Base-by-base conservation (phyloP, 805 yeast genomes). In the Clavispora carvajalis region DNA sequence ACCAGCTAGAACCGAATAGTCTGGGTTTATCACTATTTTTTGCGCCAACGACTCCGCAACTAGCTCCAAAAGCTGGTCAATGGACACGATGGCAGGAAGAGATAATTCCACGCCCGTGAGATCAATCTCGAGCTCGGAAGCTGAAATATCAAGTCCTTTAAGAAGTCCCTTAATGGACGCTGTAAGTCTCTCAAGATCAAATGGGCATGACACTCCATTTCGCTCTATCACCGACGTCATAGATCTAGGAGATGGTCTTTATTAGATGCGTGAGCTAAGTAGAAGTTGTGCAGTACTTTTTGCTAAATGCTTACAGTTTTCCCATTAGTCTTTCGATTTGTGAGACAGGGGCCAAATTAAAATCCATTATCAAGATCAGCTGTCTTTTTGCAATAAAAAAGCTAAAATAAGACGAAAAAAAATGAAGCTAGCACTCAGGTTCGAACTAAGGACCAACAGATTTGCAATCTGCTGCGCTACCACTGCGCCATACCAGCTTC, bases 401-500 rank as follows among this genome's bases (percentile, higher is more conserved):
- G 7, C 16, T 26, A 11, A 15, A 6, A 18, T 15, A 23, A 25
- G 13, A 25, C n/a, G 3, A 7, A 57, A 48, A 39, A 47, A 83
- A 19, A 25, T 15, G 31, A 19, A 36, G 93, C 88, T 81, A 78
- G 82, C 81, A 76, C 87, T 82, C 95, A 82, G 95, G 80, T 63
- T 86, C 81, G 95, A 86, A 86, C 95, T 82, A 79, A 82, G 89
- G 93, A 86, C 95, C 95, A 84, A 81, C 85, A 84, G 95, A 86
- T 85, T 85, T 86, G 95, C 95, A 86, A 86, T 86, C 95, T 82
- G 87, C 89, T 84, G 93, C 95, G 90, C 91, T 85, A 85, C 95
- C 93, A 81, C 93, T 85, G 90, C 89, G 93, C 95, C 89, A 85
- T 73, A 75, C 81, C 73, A 75, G 80, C 83, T 54, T 28, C 31